Percentiles rank a stretch among this genome's conserved stretches.
These are phyloP conservation scores for Gremmenia infestans DNA, from an alignment of 2,329 filamentous ascomycete species.

Conservation along the genomic window DNA sequence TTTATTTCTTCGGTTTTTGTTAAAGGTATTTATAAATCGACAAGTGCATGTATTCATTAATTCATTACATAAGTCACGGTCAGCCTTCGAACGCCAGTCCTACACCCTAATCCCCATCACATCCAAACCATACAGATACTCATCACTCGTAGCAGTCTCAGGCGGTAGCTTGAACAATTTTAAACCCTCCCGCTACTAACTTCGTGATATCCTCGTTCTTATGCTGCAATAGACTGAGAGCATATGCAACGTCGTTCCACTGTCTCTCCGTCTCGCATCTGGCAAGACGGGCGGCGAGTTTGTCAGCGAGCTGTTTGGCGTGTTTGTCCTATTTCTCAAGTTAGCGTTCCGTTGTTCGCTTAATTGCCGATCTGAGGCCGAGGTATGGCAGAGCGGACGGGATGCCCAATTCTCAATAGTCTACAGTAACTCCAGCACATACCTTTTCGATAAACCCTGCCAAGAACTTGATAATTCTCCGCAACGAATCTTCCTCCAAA, in stretches of 20 bases:
- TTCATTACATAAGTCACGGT: too few relatives aligned
- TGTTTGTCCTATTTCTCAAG: slow-evolving; percentile 74
- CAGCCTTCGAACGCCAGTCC: not conserved
- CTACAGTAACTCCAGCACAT: slow-evolving; percentile 28
- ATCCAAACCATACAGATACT: not conserved
- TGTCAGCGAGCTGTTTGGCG: slow-evolving; percentile 87
- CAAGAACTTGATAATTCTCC: slow-evolving; percentile 84
- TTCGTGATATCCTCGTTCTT: slow-evolving; percentile 88
- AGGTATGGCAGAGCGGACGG: not conserved
- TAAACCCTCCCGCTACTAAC: slow-evolving; percentile 69
- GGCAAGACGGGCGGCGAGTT: slow-evolving; percentile 78
- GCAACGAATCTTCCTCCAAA: slow-evolving; percentile 80
- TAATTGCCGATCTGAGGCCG: not conserved
- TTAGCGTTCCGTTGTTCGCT: slow-evolving; percentile 9
- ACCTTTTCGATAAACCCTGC: slow-evolving; percentile 98
- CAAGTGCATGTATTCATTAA: too few relatives aligned
- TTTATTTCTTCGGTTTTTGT: too few relatives aligned
- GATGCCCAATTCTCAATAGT: too few relatives aligned
- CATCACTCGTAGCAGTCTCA: slow-evolving; percentile 30
- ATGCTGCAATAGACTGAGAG: slow-evolving; percentile 81
- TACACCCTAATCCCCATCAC: not conserved
- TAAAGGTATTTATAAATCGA: too few relatives aligned
- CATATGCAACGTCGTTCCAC: slow-evolving; percentile 97
- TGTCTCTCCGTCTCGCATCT: slow-evolving; percentile 90
- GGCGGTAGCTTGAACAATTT: slow-evolving; percentile 59